Evolutionary conservation across 139 green algal species (phyloP).

Genomic region (Trebouxia sp.): DNA sequence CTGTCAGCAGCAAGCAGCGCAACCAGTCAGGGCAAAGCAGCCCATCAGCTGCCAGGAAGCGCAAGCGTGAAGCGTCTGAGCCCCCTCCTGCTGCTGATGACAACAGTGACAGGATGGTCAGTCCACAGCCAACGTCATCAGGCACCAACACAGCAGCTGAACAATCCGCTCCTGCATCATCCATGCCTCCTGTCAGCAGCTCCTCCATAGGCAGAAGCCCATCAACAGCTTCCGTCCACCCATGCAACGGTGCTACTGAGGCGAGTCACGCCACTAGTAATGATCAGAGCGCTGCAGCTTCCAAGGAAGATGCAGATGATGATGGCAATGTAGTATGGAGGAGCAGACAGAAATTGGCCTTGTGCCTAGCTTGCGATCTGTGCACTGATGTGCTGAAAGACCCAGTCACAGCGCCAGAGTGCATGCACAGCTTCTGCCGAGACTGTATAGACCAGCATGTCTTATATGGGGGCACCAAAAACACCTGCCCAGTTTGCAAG

Average conservation of each 20-base stretch:
- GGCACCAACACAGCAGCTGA: not conserved
- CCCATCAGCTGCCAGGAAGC: not conserved
- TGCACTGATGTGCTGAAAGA: slow-evolving; percentile 37
- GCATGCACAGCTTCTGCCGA: slow-evolving; percentile 46
- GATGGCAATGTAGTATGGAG: not conserved
- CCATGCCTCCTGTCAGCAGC: not conserved
- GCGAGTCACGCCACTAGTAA: not conserved
- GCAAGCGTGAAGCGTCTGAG: not conserved
- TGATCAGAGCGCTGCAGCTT: not conserved
- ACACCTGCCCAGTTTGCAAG: slow-evolving; percentile 26
- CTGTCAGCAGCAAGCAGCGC: not conserved
- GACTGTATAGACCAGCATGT: slow-evolving; percentile 34
- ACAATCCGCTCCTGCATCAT: not conserved
- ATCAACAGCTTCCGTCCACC: not conserved
- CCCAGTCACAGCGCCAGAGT: slow-evolving; percentile 37
- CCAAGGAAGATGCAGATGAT: not conserved
- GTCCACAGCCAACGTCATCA: not conserved
- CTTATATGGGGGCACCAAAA: not conserved
- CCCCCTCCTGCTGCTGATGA: not conserved
- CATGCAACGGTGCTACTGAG: not conserved
- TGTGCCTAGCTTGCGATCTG: slow-evolving; percentile 29
- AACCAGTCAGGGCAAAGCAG: not conserved
- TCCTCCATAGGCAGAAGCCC: not conserved
- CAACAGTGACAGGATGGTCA: not conserved
- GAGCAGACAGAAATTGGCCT: not conserved